Evolutionary conservation across 2,329 filamentous ascomycete genomes (phyloP), one percentile per base, ranked within the genome.

Genomic region (Bertia moriformis): DNA sequence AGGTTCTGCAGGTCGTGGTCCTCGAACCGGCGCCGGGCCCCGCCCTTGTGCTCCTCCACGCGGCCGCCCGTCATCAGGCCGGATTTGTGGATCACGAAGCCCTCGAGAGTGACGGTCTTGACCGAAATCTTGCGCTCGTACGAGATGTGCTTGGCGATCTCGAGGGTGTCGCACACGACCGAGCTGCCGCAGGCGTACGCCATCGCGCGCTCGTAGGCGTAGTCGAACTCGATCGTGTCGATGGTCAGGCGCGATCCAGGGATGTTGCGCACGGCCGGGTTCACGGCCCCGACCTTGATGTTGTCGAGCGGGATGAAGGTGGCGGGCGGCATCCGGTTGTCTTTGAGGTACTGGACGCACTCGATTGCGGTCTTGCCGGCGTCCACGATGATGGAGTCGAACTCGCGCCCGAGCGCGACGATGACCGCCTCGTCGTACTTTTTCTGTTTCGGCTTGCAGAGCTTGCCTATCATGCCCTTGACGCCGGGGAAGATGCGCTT

Each of bases 281-380:
- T 93, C 42, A 91, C 75, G 10, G 85, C 78, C 55, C 85, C 88
- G 53, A 95, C 88, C 52, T 96, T 93, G 56, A 98, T 94, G 39
- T 93, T 95, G 64, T 98, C 91, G 14, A 98, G 69, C 1, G 91
- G 91, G 45, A 96, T 88, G 57, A 98, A 96, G 1, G 86, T 95
- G 60, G 91, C 85, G 42, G 89, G 85, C 4, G 83, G 74, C 39
- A 83, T 79, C 41, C 85, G 78, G 54, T 95, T 85, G 46, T 94
- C 86, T 49, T 93, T 91, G 42, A 98, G 73, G 51, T 94, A 93
- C 48, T 91, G 78, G 40, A 98, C 89, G 56, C 91, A 96, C 49
- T 95, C 87, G 43, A 87, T 80, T 19, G 85, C 91, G 1, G 83
- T 91, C 61, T 91, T 93, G 58, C 95, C 87, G 2, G 86, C 89